Evolutionary conservation across 148 eudicot species (phyloP), one percentile per base, ranked within the genome.

Genomic region (Oxyria digyna): DNA sequence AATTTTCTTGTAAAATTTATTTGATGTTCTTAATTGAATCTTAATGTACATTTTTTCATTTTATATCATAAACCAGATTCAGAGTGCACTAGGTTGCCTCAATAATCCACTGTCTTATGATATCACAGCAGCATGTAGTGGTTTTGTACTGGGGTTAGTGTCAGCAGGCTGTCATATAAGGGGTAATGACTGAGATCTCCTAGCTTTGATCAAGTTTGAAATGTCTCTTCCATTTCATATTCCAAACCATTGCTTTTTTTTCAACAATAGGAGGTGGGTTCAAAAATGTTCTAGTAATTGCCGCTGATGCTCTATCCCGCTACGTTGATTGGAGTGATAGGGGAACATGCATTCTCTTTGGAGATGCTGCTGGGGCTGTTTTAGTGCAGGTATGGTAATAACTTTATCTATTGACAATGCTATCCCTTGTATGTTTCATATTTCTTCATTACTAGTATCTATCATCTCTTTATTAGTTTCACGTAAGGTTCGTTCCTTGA

Each of bases 331-430:
- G 98, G 98, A 86, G 85, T 55, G 98, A 93, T 70, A 87, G 97
- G 83, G 92, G 92, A 24, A 85, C 92, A n/a, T 93, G 98, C 82
- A 93, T 93, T 71, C 98, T 93, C 73, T 93, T 93, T 33, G 98
- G 98, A 73, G 98, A 93, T 79, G 98, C 87, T 77, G 98, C 98
- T 75, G 98, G 98, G 75, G 98, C 98, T 52, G 88, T 93, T 18
- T 74, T 93, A 77, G 81, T 93, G 68, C 96, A 93, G 92, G 68
- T 64, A 4, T 32, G 68, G 42, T 5, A 33, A 15, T 33, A 33
- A 33, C 67, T 64, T 64, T 64, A 33, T 4, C 23, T 64, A 64
- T 17, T 55, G 33, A 26, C 63, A 26, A 4, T 64, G 21, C 24
- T 64, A 64, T 38, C 6, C 8, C 1, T 62, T 64, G 23, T 6